Evolutionary conservation across 2,329 filamentous ascomycete species (phyloP).

Genomic region (Pseudocercospora cruenta): DNA sequence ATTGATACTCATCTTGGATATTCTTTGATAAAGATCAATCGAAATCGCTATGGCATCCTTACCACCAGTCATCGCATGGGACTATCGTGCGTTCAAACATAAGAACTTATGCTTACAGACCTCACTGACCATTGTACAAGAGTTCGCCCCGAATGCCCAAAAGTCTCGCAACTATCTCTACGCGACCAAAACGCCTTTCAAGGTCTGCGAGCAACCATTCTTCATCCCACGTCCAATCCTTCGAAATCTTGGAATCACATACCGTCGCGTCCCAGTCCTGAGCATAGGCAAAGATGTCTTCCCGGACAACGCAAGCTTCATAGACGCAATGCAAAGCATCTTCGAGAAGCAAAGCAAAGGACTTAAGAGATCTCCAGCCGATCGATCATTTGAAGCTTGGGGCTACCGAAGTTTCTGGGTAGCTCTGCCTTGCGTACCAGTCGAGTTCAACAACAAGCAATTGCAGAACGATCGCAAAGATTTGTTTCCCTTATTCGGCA

Average conservation of each 20-base stretch:
- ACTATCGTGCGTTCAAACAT: conserved; percentile 14
- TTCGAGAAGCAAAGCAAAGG: conserved; percentile 23
- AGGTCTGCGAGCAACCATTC: conserved; percentile 35
- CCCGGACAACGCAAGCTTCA: conserved; percentile 31
- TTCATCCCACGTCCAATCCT: conserved; percentile 31
- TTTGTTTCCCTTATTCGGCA: conserved; percentile 29
- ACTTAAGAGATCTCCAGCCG: conserved; percentile 18
- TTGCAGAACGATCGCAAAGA: conserved; percentile 27
- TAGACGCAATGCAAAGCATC: conserved; percentile 20
- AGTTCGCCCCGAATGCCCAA: conserved; percentile 31
- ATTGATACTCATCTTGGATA: background rate
- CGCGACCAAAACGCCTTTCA: conserved; percentile 27
- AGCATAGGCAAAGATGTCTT: conserved; percentile 35
- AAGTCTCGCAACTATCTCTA: conserved; percentile 30
- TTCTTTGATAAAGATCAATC: background rate
- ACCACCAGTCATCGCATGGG: conserved; percentile 19
- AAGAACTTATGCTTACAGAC: background rate
- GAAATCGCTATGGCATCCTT: conserved; percentile 5
- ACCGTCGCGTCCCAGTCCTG: conserved; percentile 33
- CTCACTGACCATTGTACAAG: background rate
- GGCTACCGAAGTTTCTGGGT: conserved; percentile 32
- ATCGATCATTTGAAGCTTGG: conserved; percentile 27
- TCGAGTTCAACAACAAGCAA: conserved; percentile 23
- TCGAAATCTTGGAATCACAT: conserved; percentile 30
- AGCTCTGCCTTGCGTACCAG: conserved; percentile 23